Evolutionary conservation across 495 filamentous ascomycete species (phyloP), one percentile per base, ranked within the genome.

Genomic region (Glonium stellatum): DNA sequence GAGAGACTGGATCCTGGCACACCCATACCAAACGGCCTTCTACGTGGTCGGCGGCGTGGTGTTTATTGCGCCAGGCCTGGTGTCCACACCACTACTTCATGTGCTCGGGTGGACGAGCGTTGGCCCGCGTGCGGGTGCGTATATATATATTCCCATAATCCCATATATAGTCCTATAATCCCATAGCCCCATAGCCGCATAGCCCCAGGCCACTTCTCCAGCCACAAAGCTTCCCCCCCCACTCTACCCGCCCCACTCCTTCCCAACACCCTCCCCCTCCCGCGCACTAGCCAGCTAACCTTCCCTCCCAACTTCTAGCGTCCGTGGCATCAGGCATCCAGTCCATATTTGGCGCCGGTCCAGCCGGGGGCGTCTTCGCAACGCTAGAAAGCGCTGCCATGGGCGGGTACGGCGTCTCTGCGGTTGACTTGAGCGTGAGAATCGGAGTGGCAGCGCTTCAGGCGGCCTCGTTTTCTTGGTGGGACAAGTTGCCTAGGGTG

Each of bases 21-120:
- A 64, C 18, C 61, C 61, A 12, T 55, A 55, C 34, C 50, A 64
- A 31, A 56, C 50, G 1, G 35, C 52, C 5, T 57, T 64, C 21
- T 37, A 59, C 41, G 42, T 64, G 31, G 61, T 55, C 48, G 59
- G 49, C 50, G 61, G 61, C 11, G 42, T 64, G 4, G 51, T 59
- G 2, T 47, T 55, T 11, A n/a, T 64, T 41, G 54, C 50, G 21
- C 61, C 61, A 4, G 54, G 47, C 22, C 42, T 52, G 8, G 56
- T 41, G 11, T 55, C 42, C 8, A 39, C 42, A 6, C 61, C 57
- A 15, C 18, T 64, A n/a, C 34, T 64, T 10, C 1, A 13, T 9
- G 15, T 27, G 10, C 21, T 64, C 13, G 57, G 61, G 9, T 64
- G 58, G 36, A 55, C 36, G 13, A 19, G 49, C 37, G 21, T 42